A percentile compares a stretch with the other conserved stretches of the same genome.
phyloP scores from a whole-genome alignment of 208 protist genomes.

The Leishmania amazonensis region DNA sequence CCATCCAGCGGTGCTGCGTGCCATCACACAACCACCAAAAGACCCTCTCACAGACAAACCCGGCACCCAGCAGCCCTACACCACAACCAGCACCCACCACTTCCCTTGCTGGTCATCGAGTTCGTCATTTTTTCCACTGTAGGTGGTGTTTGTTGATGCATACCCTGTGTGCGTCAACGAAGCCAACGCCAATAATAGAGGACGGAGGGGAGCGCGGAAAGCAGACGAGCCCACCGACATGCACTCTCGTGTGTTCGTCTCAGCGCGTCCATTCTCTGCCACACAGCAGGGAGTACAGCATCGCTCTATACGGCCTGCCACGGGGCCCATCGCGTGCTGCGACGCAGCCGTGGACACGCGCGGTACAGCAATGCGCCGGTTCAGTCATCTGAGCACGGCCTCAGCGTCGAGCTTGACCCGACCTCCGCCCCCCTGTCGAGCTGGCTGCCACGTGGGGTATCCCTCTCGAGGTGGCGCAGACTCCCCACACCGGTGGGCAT shows the following conservation, averaged over 20 bases:
- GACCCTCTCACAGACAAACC: not conserved
- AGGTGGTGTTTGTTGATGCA: not conserved
- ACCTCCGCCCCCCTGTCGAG: not conserved
- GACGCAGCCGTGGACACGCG: not conserved
- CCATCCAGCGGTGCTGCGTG: not conserved
- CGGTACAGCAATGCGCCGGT: not conserved
- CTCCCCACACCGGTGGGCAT: not conserved
- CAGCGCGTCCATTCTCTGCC: not conserved
- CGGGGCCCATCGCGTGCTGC: not conserved
- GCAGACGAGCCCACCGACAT: not conserved
- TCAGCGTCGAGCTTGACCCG: not conserved
- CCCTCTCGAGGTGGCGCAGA: not conserved
- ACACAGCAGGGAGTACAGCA: not conserved
- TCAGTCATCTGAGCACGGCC: not conserved
- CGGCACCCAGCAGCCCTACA: not conserved
- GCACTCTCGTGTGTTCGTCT: not conserved
- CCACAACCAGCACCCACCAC: not conserved
- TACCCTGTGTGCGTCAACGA: not conserved
- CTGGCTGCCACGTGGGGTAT: not conserved
- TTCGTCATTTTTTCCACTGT: not conserved
- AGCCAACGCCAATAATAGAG: not conserved
- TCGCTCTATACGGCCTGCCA: not conserved
- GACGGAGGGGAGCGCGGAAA: not conserved
- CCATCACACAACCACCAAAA: not conserved
- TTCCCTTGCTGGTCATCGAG: not conserved